Evolutionary conservation across 2,329 filamentous ascomycete species (phyloP).

Genomic region (Pseudogymnoascus sp.): DNA sequence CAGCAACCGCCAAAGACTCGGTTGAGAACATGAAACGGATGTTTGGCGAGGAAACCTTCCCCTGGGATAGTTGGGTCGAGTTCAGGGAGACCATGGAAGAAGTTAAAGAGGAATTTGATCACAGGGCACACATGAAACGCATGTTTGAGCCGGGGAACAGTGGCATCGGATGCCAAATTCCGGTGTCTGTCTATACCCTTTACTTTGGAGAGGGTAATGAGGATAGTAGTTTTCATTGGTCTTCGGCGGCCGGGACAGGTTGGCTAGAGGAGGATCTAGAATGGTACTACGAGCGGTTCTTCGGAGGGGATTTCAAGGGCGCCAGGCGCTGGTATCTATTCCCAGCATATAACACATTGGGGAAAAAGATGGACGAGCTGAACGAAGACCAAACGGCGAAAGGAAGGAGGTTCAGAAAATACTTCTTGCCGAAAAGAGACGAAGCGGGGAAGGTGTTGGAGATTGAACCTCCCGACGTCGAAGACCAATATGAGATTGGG

Average conservation of each 20-base stretch:
- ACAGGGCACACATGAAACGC: not conserved
- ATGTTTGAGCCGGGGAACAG: not conserved
- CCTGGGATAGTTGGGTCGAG: not conserved
- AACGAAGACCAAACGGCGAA: not conserved
- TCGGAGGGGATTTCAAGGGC: not conserved
- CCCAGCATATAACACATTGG: not conserved
- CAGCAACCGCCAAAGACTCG: not conserved
- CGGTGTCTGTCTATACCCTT: conserved; percentile 1
- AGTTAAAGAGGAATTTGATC: not conserved
- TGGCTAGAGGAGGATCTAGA: not conserved
- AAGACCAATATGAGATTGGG: not conserved
- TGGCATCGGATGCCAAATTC: not conserved
- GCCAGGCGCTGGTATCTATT: not conserved
- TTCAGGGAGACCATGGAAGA: not conserved
- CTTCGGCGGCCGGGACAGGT: not conserved
- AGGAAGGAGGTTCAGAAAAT: not conserved
- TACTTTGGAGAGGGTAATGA: not conserved
- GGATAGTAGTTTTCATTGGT: not conserved
- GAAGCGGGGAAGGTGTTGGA: not conserved
- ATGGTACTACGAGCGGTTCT: not conserved
- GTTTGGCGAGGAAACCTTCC: not conserved
- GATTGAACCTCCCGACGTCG: not conserved
- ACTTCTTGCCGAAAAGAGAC: not conserved
- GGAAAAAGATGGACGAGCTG: not conserved
- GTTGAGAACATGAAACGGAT: not conserved